phyloP scores from a whole-genome alignment of 306 rosid genomes.

The Corylus avellana region DNA sequence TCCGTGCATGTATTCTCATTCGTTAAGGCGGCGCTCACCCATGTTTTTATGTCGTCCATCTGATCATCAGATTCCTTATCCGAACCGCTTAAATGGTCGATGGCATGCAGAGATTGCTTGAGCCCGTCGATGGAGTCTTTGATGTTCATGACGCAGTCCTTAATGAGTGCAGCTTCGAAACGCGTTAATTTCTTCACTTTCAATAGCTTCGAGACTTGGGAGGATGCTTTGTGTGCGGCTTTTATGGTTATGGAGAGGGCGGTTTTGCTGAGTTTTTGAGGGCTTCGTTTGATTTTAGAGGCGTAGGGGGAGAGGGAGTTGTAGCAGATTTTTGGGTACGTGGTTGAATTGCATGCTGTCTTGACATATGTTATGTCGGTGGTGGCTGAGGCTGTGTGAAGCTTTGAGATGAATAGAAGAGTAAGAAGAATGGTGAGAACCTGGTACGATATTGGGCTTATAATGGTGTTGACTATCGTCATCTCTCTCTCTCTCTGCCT shows the following conservation, averaged over 20 bases:
- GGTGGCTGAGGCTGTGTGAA: too few species aligned
- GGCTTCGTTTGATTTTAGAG: slow-evolving; percentile 29
- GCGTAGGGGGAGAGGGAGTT: slow-evolving; percentile 40
- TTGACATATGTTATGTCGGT: slow-evolving; percentile 33
- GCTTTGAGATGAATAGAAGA: too few species aligned
- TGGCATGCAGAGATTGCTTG: slow-evolving; percentile 16
- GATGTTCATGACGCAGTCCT: slow-evolving; percentile 40
- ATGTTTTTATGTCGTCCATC: slow-evolving; percentile 45
- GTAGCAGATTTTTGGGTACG: slow-evolving; percentile 41
- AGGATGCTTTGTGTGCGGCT: slow-evolving; percentile 10
- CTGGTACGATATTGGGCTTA: neutral
- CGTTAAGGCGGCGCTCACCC: slow-evolving; percentile 56
- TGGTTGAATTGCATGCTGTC: slow-evolving; percentile 37
- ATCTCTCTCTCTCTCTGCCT: slow-evolving; percentile 3
- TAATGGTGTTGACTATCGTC: slow-evolving; percentile 11
- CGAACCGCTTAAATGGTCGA: slow-evolving; percentile 26
- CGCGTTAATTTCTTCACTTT: slow-evolving; percentile 20
- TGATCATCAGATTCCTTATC: neutral
- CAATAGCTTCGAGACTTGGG: slow-evolving; percentile 7
- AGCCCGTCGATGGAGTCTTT: slow-evolving; percentile 25
- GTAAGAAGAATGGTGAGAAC: slow-evolving; percentile 14
- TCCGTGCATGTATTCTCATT: slow-evolving; percentile 36
- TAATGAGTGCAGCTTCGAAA: slow-evolving; percentile 25
- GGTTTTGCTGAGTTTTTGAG: slow-evolving; percentile 24
- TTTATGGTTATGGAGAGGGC: slow-evolving; percentile 18